Percentiles rank a stretch among this genome's conserved stretches.
Evolutionary conservation across 768 basidiomycete genomes (phyloP).

Genomic region (Hygrophorus pudorinus): DNA sequence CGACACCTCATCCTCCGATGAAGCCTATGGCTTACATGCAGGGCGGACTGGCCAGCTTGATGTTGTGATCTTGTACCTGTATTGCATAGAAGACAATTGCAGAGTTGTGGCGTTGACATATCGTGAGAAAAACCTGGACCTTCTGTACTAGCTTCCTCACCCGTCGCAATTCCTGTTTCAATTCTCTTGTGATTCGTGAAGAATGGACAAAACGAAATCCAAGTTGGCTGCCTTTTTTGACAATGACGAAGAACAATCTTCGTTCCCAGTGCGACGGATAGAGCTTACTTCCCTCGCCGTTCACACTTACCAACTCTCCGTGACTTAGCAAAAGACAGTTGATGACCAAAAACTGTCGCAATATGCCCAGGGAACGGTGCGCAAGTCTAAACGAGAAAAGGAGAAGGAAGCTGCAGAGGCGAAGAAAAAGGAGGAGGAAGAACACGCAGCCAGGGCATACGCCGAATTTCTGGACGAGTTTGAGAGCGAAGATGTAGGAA

Average conservation of each 20-base stretch:
- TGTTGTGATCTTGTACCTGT: conserved; percentile 40
- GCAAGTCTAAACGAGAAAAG: conserved; percentile 86
- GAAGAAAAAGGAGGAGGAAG: conserved; percentile 79
- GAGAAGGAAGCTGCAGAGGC: conserved; percentile 90
- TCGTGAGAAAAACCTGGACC: too few relatives aligned
- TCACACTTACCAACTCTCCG: conserved; percentile 51
- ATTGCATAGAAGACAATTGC: not conserved
- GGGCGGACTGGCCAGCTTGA: conserved; percentile 54
- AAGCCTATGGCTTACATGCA: conserved; percentile 88
- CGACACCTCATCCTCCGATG: conserved; percentile 79
- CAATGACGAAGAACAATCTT: conserved; percentile 74
- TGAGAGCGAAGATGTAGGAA: conserved; percentile 54
- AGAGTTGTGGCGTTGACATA: too few relatives aligned
- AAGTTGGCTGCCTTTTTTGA: conserved; percentile 78
- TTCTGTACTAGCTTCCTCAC: too few relatives aligned
- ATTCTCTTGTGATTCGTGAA: not conserved
- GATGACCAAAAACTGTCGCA: conserved; percentile 81
- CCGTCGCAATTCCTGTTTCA: not conserved
- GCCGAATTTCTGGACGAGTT: conserved; percentile 82
- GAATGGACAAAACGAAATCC: conserved; percentile 59
- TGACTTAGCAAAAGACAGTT: conserved; percentile 70
- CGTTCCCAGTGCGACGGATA: conserved; percentile 89
- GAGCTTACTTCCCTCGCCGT: conserved; percentile 45
- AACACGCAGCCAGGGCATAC: conserved; percentile 66
- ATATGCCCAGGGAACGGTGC: conserved; percentile 75